Percentiles rank a stretch among this genome's conserved stretches.
Conservation (phyloP, 176 grass and related monocot genomes). For the Musa troglodytarum region DNA sequence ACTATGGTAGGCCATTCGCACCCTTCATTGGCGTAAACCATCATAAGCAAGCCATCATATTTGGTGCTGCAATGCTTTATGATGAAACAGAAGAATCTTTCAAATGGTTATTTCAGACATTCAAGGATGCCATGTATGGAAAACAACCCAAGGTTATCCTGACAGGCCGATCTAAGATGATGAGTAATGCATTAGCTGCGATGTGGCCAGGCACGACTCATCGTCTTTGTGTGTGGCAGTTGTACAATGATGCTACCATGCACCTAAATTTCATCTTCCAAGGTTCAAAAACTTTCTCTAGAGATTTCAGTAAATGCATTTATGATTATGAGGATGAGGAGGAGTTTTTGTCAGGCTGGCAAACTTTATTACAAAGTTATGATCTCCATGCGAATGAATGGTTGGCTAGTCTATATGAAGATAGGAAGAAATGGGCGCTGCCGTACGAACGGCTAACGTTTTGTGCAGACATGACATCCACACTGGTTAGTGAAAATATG, state of each 20-base stretch:
- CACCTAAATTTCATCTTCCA: constrained; percentile 58
- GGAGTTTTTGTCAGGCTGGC: constrained; percentile 62
- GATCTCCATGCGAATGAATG: constrained; percentile 55
- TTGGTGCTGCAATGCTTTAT: constrained; percentile 67
- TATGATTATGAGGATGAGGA: constrained; percentile 75
- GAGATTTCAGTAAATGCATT: constrained; percentile 61
- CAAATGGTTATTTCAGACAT: constrained; percentile 69
- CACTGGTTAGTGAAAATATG: constrained; percentile 66
- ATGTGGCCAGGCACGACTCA: constrained; percentile 48
- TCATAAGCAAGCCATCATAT: constrained; percentile 54
- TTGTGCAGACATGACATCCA: constrained; percentile 63
- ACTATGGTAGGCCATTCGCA: constrained; percentile 23
- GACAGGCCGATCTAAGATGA: constrained; percentile 39
- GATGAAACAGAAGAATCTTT: constrained; percentile 49
- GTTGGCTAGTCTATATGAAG: constrained; percentile 40
- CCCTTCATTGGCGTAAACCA: constrained; percentile 68
- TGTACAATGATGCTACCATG: constrained; percentile 63
- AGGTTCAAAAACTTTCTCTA: constrained; percentile 63
- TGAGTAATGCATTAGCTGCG: constrained; percentile 39
- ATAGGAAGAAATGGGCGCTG: constrained; percentile 74
- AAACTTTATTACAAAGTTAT: constrained; percentile 63
- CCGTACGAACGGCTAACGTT: constrained; percentile 52
- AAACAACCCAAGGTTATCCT: constrained; percentile 55
- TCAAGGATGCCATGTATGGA: constrained; percentile 55
- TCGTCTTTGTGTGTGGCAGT: constrained; percentile 62